Evolutionary conservation across 2,329 filamentous ascomycete species (phyloP).

Genomic region (Aspergillus udagawae): DNA sequence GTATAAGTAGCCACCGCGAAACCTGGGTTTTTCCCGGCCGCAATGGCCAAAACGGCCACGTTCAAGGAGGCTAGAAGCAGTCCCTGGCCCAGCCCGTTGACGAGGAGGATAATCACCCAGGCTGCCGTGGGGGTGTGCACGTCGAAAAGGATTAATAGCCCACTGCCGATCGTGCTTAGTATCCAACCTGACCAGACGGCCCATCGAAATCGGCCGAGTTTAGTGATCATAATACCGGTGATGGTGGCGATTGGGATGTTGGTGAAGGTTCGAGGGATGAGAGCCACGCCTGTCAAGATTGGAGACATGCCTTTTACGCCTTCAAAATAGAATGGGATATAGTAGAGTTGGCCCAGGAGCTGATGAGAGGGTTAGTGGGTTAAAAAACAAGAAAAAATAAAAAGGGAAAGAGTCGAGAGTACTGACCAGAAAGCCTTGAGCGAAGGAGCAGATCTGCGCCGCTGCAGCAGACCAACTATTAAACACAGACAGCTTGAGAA

Average conservation of each 20-base stretch:
- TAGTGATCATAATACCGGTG: conserved; percentile 38
- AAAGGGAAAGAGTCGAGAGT: too few relatives aligned
- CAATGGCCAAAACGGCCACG: conserved; percentile 59
- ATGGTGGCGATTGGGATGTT: too few relatives aligned
- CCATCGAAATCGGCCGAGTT: conserved; percentile 57
- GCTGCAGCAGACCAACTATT: too few relatives aligned
- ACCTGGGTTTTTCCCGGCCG: conserved; percentile 52
- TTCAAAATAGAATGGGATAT: conserved; percentile 43
- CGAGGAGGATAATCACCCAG: conserved; percentile 59
- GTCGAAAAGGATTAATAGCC: conserved; percentile 35
- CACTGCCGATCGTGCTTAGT: conserved; percentile 54
- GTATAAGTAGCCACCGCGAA: conserved; percentile 59
- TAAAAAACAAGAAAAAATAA: too few relatives aligned
- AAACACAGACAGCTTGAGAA: too few relatives aligned
- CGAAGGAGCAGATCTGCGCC: too few relatives aligned
- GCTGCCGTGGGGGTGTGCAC: conserved; percentile 45
- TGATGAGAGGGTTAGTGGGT: not conserved
- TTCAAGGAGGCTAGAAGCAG: conserved; percentile 60
- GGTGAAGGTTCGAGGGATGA: conserved; percentile 50
- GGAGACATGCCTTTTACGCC: conserved; percentile 50
- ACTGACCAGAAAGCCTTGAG: too few relatives aligned
- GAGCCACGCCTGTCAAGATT: conserved; percentile 53
- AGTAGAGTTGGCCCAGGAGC: conserved; percentile 50
- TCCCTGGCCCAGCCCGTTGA: conserved; percentile 56
- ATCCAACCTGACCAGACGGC: conserved; percentile 59